These are phyloP conservation scores for Stentor coeruleus DNA, from an alignment of 73 alveolate genomes.

Conservation along the genomic window DNA sequence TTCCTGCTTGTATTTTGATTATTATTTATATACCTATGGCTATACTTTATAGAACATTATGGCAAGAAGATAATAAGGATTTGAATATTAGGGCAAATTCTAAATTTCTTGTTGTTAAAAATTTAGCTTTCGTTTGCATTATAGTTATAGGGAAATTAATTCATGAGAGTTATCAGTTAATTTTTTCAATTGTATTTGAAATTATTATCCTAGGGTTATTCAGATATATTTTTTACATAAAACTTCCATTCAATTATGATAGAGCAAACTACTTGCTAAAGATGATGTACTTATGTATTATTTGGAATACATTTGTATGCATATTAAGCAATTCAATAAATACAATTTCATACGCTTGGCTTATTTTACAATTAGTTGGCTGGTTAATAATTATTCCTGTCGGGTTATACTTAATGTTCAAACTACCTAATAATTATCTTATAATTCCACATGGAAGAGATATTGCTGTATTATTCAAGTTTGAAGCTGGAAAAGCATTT, in stretches of 20 bases:
- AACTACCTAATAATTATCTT: no score
- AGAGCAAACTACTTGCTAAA: neutral
- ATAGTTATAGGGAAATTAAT: neutral
- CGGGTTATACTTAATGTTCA: no score
- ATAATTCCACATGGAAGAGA: no score
- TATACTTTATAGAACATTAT: neutral
- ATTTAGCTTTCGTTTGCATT: neutral
- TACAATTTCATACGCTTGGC: neutral
- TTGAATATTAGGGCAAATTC: neutral
- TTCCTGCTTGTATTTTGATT: neutral
- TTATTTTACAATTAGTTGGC: neutral
- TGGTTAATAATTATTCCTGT: no score
- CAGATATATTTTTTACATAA: neutral
- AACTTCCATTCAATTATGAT: neutral
- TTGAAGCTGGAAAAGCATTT: no score
- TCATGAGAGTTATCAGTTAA: neutral
- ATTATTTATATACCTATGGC: neutral
- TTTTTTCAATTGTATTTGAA: no score
- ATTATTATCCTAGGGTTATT: no score
- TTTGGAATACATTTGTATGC: neutral
- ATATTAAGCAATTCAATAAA: neutral
- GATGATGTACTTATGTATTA: neutral
- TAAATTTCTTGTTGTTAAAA: neutral
- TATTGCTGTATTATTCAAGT: no score
- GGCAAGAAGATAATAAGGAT: neutral